Percentiles rank a stretch among this genome's conserved stretches.
Evolutionary conservation across 2,329 filamentous ascomycete species (phyloP).

Genomic region (Rasamsonia emersonii): DNA sequence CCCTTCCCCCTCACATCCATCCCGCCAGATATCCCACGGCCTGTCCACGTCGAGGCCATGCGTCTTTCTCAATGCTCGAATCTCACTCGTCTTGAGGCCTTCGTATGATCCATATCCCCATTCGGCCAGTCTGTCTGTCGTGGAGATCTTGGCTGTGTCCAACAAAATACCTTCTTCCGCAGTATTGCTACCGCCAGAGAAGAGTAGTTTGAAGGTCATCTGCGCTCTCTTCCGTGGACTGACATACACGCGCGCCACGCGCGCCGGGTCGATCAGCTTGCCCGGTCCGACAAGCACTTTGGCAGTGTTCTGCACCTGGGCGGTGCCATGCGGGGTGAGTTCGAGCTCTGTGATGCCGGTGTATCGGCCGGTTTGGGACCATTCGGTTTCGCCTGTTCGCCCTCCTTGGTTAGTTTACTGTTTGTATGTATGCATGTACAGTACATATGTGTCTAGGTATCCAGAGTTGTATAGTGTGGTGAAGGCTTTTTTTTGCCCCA

Average conservation of each 20-base stretch:
- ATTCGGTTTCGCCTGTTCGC: constrained; percentile 36
- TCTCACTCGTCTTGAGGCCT: constrained; percentile 46
- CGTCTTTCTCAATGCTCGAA: constrained; percentile 37
- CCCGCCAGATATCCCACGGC: constrained; percentile 50
- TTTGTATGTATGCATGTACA: constrained; percentile 1
- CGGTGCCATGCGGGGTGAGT: constrained; percentile 32
- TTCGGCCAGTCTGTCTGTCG: constrained; percentile 47
- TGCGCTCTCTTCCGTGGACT: constrained; percentile 43
- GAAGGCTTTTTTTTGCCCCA: neutral
- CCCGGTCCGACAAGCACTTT: constrained; percentile 41
- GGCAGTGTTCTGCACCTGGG: constrained; percentile 39
- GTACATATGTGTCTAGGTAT: neutral
- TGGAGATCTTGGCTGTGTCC: constrained; percentile 29
- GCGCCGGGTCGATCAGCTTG: constrained; percentile 44
- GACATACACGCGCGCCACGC: constrained; percentile 40
- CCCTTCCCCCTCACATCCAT: constrained; percentile 51
- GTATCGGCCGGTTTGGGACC: constrained; percentile 40
- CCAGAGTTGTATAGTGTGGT: too few relatives aligned
- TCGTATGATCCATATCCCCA: constrained; percentile 60
- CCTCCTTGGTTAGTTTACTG: too few relatives aligned
- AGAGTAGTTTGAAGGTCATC: constrained; percentile 42
- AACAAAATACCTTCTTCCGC: constrained; percentile 13
- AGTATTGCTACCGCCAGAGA: constrained; percentile 23
- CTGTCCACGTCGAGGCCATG: constrained; percentile 41
- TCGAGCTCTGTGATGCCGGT: constrained; percentile 39